A percentile compares a stretch with the other conserved stretches of the same genome.
These are phyloP conservation scores for Stentor coeruleus DNA, from an alignment of 73 alveolate genomes.

Conservation along the genomic window DNA sequence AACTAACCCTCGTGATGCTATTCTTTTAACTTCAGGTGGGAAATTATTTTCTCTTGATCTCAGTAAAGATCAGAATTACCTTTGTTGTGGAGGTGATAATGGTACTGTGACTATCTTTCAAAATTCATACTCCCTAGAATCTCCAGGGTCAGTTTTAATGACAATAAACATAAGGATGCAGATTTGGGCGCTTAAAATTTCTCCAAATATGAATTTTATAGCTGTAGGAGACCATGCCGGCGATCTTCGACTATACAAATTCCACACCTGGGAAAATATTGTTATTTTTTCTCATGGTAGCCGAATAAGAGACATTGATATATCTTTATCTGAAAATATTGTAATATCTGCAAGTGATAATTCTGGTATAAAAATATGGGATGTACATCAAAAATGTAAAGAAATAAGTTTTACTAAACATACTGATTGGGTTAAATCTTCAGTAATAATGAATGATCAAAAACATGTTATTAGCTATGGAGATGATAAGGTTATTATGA, in stretches of 20 bases:
- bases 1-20: not conserved
- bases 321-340: not conserved
- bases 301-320: not conserved
- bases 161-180: not conserved
- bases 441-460: not conserved
- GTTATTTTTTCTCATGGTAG: no score
- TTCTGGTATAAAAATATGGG: no score
- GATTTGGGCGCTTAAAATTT: not conserved
- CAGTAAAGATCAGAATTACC: not conserved
- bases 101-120: not conserved
- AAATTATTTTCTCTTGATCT: not conserved
- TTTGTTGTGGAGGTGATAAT: not conserved
- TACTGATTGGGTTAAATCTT: not conserved
- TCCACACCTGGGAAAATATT: slow-evolving; percentile 2
- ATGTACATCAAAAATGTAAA: no score
- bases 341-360: not conserved
- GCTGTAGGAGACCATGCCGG: not conserved
- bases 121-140: no score
- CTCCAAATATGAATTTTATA: not conserved
- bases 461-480: not conserved
- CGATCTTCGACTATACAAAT: not conserved
- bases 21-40: not conserved
- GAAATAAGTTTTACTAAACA: not conserved
- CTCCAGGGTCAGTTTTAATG: not conserved
- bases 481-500: not conserved